These are phyloP conservation scores for Leptomonas pyrrhocoris DNA, from an alignment of 208 protist species.

Conservation along the genomic window DNA sequence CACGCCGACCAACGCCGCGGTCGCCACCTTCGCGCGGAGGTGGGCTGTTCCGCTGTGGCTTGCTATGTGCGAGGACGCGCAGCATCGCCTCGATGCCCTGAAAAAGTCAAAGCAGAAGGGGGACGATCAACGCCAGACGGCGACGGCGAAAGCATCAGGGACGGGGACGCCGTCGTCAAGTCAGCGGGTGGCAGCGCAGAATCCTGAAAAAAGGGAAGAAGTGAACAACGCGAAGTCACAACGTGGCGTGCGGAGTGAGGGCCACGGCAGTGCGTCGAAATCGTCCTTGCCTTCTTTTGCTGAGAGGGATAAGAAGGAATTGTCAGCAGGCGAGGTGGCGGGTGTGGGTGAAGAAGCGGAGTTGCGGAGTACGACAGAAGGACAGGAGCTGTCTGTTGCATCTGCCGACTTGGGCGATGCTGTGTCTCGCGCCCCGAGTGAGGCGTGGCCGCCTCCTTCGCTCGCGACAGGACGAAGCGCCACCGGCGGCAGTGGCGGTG, in stretches of 20 bases:
- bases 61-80: conserved; percentile 50
- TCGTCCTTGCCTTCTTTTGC: background rate
- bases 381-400: conserved; percentile 13
- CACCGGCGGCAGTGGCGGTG: background rate
- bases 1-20: conserved; percentile 22
- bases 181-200: background rate
- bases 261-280: background rate
- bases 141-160: background rate
- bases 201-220: background rate
- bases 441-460: conserved; percentile 20
- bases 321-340: background rate
- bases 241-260: background rate
- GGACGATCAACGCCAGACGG: background rate
- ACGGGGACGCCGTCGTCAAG: background rate
- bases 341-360: background rate
- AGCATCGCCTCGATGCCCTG: conserved; percentile 19
- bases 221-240: background rate
- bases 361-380: conserved; percentile 1
- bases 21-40: conserved; percentile 43
- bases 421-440: conserved; percentile 15
- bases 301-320: background rate
- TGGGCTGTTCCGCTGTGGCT: conserved; percentile 75
- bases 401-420: conserved; percentile 27
- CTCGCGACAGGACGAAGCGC: conserved; percentile 4
- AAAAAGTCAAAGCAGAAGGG: conserved; percentile 7